phyloP scores from a whole-genome alignment of 352 stramenopile genomes.

The Peronosclerospora sorghi region DNA sequence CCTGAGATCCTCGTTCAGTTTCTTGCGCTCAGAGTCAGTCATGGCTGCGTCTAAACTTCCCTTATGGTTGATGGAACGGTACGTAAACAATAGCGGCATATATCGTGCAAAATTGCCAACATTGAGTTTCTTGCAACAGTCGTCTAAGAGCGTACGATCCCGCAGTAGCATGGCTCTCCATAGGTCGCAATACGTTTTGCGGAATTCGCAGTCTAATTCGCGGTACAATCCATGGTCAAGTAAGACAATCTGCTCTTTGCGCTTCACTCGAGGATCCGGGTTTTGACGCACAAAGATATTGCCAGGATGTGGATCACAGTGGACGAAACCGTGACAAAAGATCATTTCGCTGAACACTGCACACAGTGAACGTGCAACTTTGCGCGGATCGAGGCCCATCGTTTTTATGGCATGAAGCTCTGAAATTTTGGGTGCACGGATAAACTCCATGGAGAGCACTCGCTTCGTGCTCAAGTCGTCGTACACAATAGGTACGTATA shows the following conservation, averaged over 20 bases:
- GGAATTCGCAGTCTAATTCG: conserved; percentile 88
- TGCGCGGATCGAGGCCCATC: conserved; percentile 63
- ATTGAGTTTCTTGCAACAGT: conserved; percentile 45
- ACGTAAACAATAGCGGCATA: conserved; percentile 83
- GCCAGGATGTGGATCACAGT: conserved; percentile 93
- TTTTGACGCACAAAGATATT: conserved; percentile 87
- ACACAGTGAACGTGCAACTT: conserved; percentile 83
- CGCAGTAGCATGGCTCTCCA: conserved; percentile 92
- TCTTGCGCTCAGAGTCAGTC: conserved; percentile 48
- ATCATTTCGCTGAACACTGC: conserved; percentile 92
- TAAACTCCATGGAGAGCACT: conserved; percentile 97
- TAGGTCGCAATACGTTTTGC: conserved; percentile 89
- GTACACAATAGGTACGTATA: conserved; percentile 80
- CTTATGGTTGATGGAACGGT: conserved; percentile 57
- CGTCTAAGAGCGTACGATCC: conserved; percentile 62
- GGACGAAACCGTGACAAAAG: conserved; percentile 92
- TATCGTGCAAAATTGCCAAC: conserved; percentile 52
- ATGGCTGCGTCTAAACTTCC: conserved; percentile 52
- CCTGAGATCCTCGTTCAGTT: conserved; percentile 50
- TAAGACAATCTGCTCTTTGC: conserved; percentile 89
- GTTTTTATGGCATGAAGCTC: conserved; percentile 75
- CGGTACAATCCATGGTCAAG: conserved; percentile 97
- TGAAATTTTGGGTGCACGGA: conserved; percentile 90
- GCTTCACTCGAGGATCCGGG: conserved; percentile 23
- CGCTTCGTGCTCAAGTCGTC: conserved; percentile 79